Evolutionary conservation across 2,329 filamentous ascomycete species (phyloP).

Genomic region (Fusarium palustre): DNA sequence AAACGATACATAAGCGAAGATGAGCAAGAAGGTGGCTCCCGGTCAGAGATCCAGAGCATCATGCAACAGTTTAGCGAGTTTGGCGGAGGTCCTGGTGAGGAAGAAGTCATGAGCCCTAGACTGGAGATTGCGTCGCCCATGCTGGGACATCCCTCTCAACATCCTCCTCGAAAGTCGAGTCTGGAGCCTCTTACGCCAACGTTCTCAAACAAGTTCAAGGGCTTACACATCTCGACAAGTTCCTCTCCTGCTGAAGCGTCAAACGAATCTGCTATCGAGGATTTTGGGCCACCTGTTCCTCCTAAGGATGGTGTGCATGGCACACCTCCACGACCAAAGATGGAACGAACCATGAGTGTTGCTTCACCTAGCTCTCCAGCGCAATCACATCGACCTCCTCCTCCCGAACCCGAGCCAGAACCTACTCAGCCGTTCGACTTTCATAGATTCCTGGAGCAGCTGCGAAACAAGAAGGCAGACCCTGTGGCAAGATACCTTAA

Average conservation of each 20-base stretch:
- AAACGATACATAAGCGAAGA: constrained; percentile 69
- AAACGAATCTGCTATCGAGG: constrained; percentile 56
- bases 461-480: constrained; percentile 96
- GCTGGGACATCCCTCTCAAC: constrained; percentile 72
- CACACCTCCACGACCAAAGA: constrained; percentile 53
- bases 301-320: constrained; percentile 67
- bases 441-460: constrained; percentile 93
- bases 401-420: constrained; percentile 81
- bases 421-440: constrained; percentile 94
- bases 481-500: constrained; percentile 95
- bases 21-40: constrained; percentile 75
- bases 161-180: constrained; percentile 88
- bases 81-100: constrained; percentile 75
- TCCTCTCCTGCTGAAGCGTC: constrained; percentile 55
- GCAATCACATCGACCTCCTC: constrained; percentile 71
- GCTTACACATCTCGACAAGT: constrained; percentile 55
- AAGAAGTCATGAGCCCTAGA: constrained; percentile 93
- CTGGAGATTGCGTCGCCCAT: constrained; percentile 85
- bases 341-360: constrained; percentile 52
- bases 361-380: constrained; percentile 60
- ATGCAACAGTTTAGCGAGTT: constrained; percentile 94
- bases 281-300: constrained; percentile 67
- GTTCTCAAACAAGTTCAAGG: constrained; percentile 61
- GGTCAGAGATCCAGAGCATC: constrained; percentile 93
- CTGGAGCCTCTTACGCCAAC: constrained; percentile 75